Conservation (phyloP, 805 yeast species). For the Barnettozyma wickerhamii region DNA sequence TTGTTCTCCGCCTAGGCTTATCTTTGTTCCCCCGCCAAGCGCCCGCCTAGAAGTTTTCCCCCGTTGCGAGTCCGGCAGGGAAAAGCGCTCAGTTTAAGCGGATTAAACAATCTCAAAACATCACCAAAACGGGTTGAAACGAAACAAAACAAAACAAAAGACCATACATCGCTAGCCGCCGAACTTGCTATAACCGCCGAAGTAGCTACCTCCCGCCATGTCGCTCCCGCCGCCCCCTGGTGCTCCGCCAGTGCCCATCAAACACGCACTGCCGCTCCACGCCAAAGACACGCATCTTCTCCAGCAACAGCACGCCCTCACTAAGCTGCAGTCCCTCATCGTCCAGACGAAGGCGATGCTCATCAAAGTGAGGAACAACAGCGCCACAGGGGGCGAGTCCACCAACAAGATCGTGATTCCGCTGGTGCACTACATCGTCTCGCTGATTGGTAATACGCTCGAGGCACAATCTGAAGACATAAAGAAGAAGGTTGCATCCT, state of each 20-base stretch:
- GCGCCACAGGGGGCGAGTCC: neutral
- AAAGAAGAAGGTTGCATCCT: slow-evolving; percentile 1
- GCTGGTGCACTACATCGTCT: slow-evolving; percentile 13
- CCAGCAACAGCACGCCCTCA: slow-evolving; percentile 50
- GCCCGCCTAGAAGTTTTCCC: too few relatives aligned
- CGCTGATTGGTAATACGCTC: slow-evolving; percentile 8
- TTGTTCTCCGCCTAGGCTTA: too few relatives aligned
- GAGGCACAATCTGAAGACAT: neutral
- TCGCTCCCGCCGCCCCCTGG: neutral
- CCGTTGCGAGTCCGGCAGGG: too few relatives aligned
- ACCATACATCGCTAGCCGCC: too few relatives aligned
- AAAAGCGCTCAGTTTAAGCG: too few relatives aligned
- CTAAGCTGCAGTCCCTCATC: slow-evolving; percentile 37
- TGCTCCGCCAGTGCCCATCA: slow-evolving; percentile 7
- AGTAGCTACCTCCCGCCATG: too few relatives aligned
- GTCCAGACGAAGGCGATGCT: slow-evolving; percentile 27
- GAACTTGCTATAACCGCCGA: too few relatives aligned
- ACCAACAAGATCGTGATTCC: slow-evolving; percentile 10
- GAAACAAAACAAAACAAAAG: too few relatives aligned
- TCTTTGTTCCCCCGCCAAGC: too few relatives aligned
- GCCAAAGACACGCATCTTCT: slow-evolving; percentile 49
- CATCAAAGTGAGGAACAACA: slow-evolving; percentile 12
- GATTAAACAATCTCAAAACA: too few relatives aligned
- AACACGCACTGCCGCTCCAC: slow-evolving; percentile 32
- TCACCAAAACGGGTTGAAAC: too few relatives aligned